These are phyloP conservation scores for Rhinocladiella mackenziei DNA, from an alignment of 2,329 filamentous ascomycete species.

Conservation along the genomic window DNA sequence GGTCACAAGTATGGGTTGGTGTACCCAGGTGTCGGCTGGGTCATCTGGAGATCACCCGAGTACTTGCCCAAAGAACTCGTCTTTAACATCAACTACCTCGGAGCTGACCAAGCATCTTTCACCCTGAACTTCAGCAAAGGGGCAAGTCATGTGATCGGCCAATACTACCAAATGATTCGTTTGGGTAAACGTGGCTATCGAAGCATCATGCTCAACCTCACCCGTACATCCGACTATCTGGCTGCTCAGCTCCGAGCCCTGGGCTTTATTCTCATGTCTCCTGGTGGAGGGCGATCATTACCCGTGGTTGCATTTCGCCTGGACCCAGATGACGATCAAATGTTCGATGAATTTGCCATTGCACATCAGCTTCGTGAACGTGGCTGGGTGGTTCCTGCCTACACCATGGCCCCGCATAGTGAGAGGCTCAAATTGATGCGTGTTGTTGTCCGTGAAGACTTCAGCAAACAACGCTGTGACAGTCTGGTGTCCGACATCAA, in stretches of 20 bases:
- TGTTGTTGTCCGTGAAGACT: conserved; percentile 87
- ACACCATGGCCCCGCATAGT: conserved; percentile 92
- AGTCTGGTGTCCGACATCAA: conserved; percentile 73
- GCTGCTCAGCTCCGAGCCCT: conserved; percentile 66
- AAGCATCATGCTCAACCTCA: conserved; percentile 91
- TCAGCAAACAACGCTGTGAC: conserved; percentile 77
- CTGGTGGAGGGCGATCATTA: conserved; percentile 70
- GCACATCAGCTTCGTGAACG: conserved; percentile 82
- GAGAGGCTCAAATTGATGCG: conserved; percentile 83
- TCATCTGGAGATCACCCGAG: conserved; percentile 79
- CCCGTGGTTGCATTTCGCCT: conserved; percentile 89
- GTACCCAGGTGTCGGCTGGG: conserved; percentile 92
- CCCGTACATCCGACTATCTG: conserved; percentile 83
- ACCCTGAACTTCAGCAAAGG: conserved; percentile 97
- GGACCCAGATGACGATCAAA: conserved; percentile 50
- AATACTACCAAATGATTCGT: conserved; percentile 96
- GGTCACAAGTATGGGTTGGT: conserved; percentile 80
- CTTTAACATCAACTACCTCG: conserved; percentile 99
- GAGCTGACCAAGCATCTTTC: conserved; percentile 90
- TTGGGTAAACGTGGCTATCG: conserved; percentile 90
- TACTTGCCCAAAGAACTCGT: conserved; percentile 86
- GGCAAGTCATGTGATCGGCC: conserved; percentile 88
- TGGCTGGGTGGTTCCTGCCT: conserved; percentile 91
- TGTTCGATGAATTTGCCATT: conserved; percentile 70
- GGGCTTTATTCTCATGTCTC: conserved; percentile 84